phyloP scores from a whole-genome alignment of 108 stramenopile genomes.

The Pseudonitzschia pungens region DNA sequence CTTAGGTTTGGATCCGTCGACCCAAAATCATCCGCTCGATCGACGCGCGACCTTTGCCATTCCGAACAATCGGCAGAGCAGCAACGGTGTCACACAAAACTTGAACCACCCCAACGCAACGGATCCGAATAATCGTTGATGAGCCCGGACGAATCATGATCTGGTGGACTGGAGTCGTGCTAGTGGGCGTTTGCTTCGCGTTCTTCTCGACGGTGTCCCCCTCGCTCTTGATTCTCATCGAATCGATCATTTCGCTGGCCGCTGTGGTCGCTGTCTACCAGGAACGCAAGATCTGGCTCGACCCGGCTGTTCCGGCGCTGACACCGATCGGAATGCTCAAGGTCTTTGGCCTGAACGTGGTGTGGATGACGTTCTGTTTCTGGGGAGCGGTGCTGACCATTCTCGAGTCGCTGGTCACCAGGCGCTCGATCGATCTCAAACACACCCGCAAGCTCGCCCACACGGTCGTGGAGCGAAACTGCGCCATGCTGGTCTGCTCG shows the following conservation, averaged over 20 bases:
- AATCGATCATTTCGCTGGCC: constrained; percentile 14
- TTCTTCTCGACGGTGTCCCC: no score
- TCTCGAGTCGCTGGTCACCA: constrained; percentile 39
- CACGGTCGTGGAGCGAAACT: constrained; percentile 31
- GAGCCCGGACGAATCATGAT: no score
- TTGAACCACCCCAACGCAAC: no score
- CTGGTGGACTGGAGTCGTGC: no score
- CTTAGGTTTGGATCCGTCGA: no score
- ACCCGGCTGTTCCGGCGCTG: constrained; percentile 51
- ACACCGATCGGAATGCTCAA: constrained; percentile 53
- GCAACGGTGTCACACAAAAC: no score
- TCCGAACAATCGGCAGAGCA: no score
- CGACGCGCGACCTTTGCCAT: no score
- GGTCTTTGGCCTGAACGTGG: constrained; percentile 63
- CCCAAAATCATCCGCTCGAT: no score
- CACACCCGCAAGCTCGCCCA: constrained; percentile 41
- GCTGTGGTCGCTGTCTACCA: constrained; percentile 43
- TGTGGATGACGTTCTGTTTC: constrained; percentile 62
- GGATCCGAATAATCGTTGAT: no score
- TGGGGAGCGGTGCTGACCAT: constrained; percentile 50
- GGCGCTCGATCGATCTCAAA: constrained; percentile 20
- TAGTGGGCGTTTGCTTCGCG: no score
- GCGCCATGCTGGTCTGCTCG: constrained; percentile 23
- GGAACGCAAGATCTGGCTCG: constrained; percentile 76
- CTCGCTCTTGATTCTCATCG: not conserved